Conservation (phyloP, 805 yeast species). For the Metschnikowia cubensis region DNA sequence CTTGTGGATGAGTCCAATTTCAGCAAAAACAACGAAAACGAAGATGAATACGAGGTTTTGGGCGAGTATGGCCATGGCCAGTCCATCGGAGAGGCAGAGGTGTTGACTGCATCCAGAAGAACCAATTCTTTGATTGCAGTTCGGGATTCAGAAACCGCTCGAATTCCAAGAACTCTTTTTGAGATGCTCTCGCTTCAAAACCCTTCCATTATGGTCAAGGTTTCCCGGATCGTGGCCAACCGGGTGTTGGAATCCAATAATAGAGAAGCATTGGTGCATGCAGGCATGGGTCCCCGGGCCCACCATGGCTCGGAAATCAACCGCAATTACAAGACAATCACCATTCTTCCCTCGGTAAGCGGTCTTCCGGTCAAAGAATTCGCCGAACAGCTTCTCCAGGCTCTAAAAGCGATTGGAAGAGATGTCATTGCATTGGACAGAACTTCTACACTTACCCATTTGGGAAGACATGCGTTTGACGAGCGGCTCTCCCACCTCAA, state of each 20-base stretch:
- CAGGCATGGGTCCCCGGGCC: slow-evolving; percentile 7
- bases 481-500: slow-evolving; percentile 73
- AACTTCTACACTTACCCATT: slow-evolving; percentile 68
- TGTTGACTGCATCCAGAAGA: slow-evolving; percentile 73
- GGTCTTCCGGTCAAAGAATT: slow-evolving; percentile 88
- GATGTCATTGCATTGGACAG: slow-evolving; percentile 79
- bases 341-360: slow-evolving; percentile 71
- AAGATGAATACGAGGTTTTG: slow-evolving; percentile 35
- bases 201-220: slow-evolving; percentile 88
- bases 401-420: slow-evolving; percentile 68
- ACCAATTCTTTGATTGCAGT: slow-evolving; percentile 74
- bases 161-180: slow-evolving; percentile 86
- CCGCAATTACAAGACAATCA: slow-evolving; percentile 71
- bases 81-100: slow-evolving; percentile 93
- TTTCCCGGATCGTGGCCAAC: slow-evolving; percentile 80
- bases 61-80: slow-evolving; percentile 93
- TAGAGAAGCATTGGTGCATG: slow-evolving; percentile 26
- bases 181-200: slow-evolving; percentile 78
- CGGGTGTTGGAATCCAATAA: slow-evolving; percentile 29
- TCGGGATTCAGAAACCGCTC: slow-evolving; percentile 88
- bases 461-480: slow-evolving; percentile 92
- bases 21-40: slow-evolving; percentile 8
- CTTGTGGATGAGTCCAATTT: slow-evolving; percentile 22
- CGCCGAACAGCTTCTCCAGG: slow-evolving; percentile 67
- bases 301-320: slow-evolving; percentile 20